phyloP scores from a whole-genome alignment of 78 protist species.

The Blattamonas nauphoetae region DNA sequence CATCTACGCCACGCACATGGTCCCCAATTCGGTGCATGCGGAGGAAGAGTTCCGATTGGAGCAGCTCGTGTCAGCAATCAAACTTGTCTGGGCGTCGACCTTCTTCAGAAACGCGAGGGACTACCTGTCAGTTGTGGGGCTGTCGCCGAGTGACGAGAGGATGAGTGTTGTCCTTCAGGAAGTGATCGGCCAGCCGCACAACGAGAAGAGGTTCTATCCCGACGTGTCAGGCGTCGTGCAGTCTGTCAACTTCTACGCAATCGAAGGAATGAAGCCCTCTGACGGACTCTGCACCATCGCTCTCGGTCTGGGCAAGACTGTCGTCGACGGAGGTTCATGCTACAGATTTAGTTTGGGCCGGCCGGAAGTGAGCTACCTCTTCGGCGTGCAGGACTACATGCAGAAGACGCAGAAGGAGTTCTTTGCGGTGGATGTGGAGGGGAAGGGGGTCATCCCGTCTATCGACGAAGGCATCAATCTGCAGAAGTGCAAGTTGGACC shows the following conservation, averaged over 20 bases:
- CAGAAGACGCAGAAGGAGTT: constrained; percentile 10
- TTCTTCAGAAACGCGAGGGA: background rate
- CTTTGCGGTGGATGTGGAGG: constrained; percentile 2
- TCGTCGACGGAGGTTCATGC: constrained; percentile 8
- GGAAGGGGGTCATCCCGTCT: background rate
- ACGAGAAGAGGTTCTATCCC: background rate
- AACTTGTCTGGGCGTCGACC: constrained; percentile 5
- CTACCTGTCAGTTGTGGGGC: background rate
- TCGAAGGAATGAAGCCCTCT: background rate
- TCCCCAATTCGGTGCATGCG: background rate
- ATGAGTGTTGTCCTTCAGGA: constrained; percentile 1
- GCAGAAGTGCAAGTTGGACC: background rate
- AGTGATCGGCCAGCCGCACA: background rate
- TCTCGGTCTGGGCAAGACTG: constrained; percentile 13
- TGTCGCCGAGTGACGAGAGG: background rate
- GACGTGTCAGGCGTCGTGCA: constrained; percentile 8
- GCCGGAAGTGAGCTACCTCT: background rate
- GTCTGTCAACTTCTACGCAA: constrained; percentile 2
- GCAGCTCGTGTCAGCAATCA: background rate
- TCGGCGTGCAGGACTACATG: background rate
- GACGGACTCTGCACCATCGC: constrained; percentile 2
- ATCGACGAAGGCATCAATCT: background rate
- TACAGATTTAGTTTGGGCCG: background rate
- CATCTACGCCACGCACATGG: constrained; percentile 6
- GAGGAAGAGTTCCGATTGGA: constrained; percentile 4